phyloP scores from a whole-genome alignment of 2,329 filamentous ascomycete genomes.

The Arthrobotrys musiformis region DNA sequence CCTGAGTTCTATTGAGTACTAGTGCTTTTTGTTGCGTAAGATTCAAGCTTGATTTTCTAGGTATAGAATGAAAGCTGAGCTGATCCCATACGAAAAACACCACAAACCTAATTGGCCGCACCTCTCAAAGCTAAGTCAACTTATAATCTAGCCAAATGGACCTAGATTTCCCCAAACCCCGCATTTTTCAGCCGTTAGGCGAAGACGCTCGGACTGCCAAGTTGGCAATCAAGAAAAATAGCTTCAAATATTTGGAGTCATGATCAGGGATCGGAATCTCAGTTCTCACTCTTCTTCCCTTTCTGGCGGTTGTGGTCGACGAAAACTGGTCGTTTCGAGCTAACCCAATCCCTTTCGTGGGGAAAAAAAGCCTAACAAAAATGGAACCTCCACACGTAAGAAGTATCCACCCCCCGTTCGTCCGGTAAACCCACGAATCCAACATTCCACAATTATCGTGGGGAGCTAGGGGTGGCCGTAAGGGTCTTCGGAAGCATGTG shows the following conservation, averaged over 20 bases:
- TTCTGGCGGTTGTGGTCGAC: background rate
- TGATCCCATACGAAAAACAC: background rate
- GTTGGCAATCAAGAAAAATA: background rate
- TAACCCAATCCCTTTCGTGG: background rate
- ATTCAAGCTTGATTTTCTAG: no score
- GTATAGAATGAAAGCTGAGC: no score
- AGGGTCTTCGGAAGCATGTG: slow-evolving; percentile 12
- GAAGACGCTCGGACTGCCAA: background rate
- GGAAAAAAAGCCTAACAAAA: background rate
- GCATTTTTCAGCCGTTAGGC: background rate
- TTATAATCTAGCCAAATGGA: no score
- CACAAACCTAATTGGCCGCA: background rate
- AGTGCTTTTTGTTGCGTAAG: no score
- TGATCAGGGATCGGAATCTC: slow-evolving; percentile 15
- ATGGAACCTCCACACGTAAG: background rate
- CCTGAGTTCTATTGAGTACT: no score
- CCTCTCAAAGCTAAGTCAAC: background rate
- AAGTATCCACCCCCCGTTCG: no score
- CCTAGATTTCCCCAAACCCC: background rate
- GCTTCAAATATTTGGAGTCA: background rate
- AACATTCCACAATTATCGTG: background rate
- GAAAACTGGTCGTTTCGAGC: background rate
- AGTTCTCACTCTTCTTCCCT: background rate
- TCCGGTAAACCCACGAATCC: background rate
- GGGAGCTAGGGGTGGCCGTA: background rate